These are phyloP conservation scores for Polytrichum formosum DNA, from an alignment of 225 moss, liverwort and hornwort genomes.

Conservation along the genomic window DNA sequence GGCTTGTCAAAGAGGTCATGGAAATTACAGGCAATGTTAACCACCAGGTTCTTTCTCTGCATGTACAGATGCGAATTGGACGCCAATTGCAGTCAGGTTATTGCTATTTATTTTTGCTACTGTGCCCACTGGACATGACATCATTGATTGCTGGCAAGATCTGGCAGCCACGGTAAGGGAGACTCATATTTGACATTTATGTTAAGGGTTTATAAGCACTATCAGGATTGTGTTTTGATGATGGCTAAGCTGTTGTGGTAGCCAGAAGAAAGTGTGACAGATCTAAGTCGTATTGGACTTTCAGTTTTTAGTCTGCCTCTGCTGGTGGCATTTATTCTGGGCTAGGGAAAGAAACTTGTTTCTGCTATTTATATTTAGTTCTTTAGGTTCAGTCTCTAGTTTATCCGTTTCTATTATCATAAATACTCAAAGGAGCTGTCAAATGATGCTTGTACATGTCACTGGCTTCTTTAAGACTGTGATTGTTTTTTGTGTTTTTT, in stretches of 20 bases:
- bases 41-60: constrained; percentile 1
- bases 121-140: constrained; percentile 45
- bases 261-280: no score
- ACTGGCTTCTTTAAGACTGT: no score
- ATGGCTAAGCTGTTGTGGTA: no score
- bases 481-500: constrained; percentile 1
- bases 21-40: no score
- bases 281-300: no score
- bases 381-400: background rate
- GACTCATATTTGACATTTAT: background rate
- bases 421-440: no score
- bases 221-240: no score
- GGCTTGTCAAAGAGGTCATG: no score
- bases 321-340: no score
- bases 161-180: constrained; percentile 56
- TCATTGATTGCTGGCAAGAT: constrained; percentile 58
- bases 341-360: background rate
- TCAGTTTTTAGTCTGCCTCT: no score
- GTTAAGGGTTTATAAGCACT: background rate
- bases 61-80: constrained; percentile 69
- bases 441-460: no score
- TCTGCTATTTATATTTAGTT: constrained; percentile 2
- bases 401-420: background rate
- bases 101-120: constrained; percentile 60
- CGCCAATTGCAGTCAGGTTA: constrained; percentile 69